phyloP scores from a whole-genome alignment of 23 red algal genomes.

The Agarophyton chilense region DNA sequence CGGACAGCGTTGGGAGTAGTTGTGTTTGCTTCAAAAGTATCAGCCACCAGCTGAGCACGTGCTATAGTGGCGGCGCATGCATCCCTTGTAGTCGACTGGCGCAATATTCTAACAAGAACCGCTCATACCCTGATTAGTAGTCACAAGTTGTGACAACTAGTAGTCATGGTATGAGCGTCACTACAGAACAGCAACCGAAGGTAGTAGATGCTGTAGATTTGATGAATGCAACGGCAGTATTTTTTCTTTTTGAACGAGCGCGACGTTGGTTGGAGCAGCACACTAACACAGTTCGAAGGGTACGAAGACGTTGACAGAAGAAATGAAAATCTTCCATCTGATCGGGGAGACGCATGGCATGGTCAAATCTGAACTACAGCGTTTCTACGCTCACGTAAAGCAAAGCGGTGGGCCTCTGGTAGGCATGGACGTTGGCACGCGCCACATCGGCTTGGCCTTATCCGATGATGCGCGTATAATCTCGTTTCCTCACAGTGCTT shows the following conservation, averaged over 20 bases:
- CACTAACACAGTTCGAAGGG: not conserved
- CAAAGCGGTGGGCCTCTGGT: not conserved
- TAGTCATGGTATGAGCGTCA: no score
- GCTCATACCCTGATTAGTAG: no score
- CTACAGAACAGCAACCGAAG: no score
- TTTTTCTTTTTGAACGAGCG: no score
- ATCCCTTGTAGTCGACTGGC: no score
- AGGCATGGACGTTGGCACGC: slow-evolving; percentile 59
- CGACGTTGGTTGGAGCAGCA: no score
- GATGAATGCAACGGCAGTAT: no score
- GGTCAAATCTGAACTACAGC: not conserved
- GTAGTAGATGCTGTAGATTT: no score
- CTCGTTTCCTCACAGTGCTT: slow-evolving; percentile 61
- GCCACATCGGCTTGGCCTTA: slow-evolving; percentile 56
- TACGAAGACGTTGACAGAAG: not conserved
- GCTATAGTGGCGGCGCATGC: not conserved
- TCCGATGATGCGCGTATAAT: slow-evolving; percentile 48
- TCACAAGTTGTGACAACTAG: no score
- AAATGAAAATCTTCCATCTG: not conserved
- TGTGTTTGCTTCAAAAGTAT: not conserved
- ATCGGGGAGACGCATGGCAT: slow-evolving; percentile 12
- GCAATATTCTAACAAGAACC: no score
- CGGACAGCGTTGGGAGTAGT: not conserved
- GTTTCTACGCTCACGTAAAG: not conserved
- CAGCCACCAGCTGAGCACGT: not conserved